Base-by-base conservation (phyloP, 768 basidiomycete genomes). In the Termitomyces titanicus region DNA sequence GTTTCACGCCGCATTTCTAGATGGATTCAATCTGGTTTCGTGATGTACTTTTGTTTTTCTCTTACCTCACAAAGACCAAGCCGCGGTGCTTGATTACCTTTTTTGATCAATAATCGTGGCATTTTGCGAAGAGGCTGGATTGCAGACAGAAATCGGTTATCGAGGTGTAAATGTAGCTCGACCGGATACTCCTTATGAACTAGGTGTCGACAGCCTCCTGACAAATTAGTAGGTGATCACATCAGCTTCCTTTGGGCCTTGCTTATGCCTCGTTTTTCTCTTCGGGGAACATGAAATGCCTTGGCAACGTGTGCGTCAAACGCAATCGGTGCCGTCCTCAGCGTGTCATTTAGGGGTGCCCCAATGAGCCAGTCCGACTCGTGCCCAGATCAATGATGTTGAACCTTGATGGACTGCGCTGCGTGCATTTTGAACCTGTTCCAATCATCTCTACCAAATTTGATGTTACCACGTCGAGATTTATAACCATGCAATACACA, bases 1-100 rank as follows among this genome's bases (percentile, higher is more conserved):
- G 82, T 65, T 77, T 84, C 55, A 72, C 72, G 13, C 80, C 78
- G 67, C 85, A 86, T 54, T 76, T 75, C 85, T 86, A 53, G 47
- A 48, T 20, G 52, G 46, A 38, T 31, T 53, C 52, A 24, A 43
- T 50, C 38, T 56, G 52, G 64, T 25, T 9, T 20, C 47, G 31
- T 33, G n/a, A 9, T n/a, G 11, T 8, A 31, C 20, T 17, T 33
- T n/a, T 10, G 13, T 3, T 2, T 31, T 34, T 51, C 53, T 45
- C 53, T 45, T 46, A 61, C 59, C 59, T 57, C 56, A 13, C 59
- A 61, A 20, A 57, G 40, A 17, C 57, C 59, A 12, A 38, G 29
- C 34, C 49, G 55, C 13, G 42, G 20, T 22, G 40, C 43, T 18
- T 51, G 29, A 31, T 25, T 15, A n/a, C 8, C 18, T 51, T 51